Evolutionary conservation across 2,329 filamentous ascomycete genomes (phyloP).

Genomic region (Fusarium albosuccineum): DNA sequence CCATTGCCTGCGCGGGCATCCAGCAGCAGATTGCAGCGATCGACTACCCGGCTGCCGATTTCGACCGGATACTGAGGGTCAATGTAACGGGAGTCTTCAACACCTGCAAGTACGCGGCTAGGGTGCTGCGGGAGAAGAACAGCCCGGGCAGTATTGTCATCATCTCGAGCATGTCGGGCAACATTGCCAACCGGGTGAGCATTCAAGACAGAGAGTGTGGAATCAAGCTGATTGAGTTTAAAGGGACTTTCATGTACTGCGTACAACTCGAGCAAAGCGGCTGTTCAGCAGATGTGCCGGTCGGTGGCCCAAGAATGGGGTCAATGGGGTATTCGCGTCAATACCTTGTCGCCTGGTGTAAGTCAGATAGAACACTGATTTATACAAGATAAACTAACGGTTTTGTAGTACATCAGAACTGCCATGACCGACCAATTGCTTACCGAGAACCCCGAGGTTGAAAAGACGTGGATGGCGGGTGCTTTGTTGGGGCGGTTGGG

Average conservation of each 20-base stretch:
- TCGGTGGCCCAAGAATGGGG: conserved; percentile 75
- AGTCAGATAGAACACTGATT: background rate
- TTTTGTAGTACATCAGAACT: conserved; percentile 57
- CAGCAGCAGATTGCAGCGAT: conserved; percentile 61
- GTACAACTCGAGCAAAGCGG: conserved; percentile 74
- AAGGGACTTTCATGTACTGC: conserved; percentile 73
- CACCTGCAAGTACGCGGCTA: conserved; percentile 77
- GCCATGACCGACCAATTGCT: conserved; percentile 62
- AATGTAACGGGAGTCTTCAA: conserved; percentile 79
- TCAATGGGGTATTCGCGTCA: conserved; percentile 72
- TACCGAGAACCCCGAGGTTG: conserved; percentile 61
- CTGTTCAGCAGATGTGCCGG: conserved; percentile 69
- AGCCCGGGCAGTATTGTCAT: conserved; percentile 63
- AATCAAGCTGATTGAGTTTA: background rate
- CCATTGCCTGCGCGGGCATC: conserved; percentile 63
- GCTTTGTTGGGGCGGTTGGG: conserved; percentile 67
- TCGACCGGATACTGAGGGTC: conserved; percentile 76
- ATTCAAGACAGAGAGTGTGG: background rate
- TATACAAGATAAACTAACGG: background rate
- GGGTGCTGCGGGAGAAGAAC: conserved; percentile 62
- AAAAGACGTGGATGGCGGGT: conserved; percentile 66
- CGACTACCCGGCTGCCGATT: conserved; percentile 67
- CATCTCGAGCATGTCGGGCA: conserved; percentile 63
- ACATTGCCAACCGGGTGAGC: conserved; percentile 64
- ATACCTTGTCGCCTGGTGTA: conserved; percentile 72